Conservation (phyloP, 768 basidiomycete species). For the Mycena latifolia region DNA sequence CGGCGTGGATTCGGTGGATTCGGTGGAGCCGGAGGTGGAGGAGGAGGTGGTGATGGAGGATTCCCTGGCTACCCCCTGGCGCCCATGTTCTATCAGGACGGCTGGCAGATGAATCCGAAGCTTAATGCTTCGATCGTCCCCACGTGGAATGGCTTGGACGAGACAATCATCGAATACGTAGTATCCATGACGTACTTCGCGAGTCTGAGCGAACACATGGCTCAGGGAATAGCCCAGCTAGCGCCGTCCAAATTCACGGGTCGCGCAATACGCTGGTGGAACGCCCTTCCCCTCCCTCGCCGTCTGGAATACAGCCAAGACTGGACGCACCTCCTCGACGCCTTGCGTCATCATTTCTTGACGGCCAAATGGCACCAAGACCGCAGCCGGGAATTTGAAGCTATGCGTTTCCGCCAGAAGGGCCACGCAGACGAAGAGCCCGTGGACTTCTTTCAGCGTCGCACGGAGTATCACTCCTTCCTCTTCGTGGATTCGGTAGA, state of each 20-base stretch:
- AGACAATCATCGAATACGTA: slow-evolving; percentile 18
- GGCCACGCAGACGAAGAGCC: slow-evolving; percentile 13
- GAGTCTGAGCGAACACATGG: background rate
- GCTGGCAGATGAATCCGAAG: slow-evolving; percentile 31
- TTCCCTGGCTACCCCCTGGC: too few relatives aligned
- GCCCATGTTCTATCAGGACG: too few relatives aligned
- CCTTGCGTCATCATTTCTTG: background rate
- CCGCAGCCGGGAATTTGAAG: background rate
- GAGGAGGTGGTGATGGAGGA: too few relatives aligned
- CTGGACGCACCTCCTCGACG: background rate
- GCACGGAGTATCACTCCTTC: background rate
- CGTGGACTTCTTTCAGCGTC: slow-evolving; percentile 14
- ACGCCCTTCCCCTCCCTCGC: background rate
- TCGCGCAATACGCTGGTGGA: slow-evolving; percentile 9
- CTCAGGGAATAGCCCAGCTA: background rate
- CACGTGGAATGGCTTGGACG: slow-evolving; percentile 17
- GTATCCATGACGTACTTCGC: background rate
- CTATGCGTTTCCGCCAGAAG: slow-evolving; percentile 3
- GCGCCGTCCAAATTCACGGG: slow-evolving; percentile 17
- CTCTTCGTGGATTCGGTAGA: background rate
- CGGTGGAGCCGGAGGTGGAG: too few relatives aligned
- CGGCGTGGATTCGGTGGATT: too few relatives aligned
- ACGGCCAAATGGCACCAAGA: background rate
- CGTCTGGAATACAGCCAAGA: too few relatives aligned
- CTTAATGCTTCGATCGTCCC: slow-evolving; percentile 14